Evolutionary conservation across 495 filamentous ascomycete genomes (phyloP).

Genomic region (Xylona heveae): DNA sequence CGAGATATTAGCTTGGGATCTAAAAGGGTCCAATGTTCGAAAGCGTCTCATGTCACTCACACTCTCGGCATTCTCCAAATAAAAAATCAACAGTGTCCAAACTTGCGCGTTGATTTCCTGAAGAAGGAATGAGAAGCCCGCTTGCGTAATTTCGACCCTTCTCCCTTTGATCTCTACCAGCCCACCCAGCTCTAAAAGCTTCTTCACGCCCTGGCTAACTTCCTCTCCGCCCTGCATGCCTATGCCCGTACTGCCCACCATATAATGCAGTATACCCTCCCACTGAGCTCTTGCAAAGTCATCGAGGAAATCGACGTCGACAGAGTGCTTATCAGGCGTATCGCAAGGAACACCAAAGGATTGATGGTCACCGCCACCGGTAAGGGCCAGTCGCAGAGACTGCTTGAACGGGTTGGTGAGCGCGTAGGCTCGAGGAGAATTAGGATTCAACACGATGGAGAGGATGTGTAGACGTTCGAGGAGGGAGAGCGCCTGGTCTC

Average conservation of each 20-base stretch:
- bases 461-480: constrained; percentile 71
- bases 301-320: constrained; percentile 56
- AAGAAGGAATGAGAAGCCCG: constrained; percentile 81
- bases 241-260: constrained; percentile 51
- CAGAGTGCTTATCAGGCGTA: constrained; percentile 28
- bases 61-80: constrained; percentile 64
- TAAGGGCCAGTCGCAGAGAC: constrained; percentile 64
- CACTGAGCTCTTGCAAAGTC: constrained; percentile 72
- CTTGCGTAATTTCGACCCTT: constrained; percentile 56
- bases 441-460: constrained; percentile 30
- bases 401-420: constrained; percentile 55
- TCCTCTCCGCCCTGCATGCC: constrained; percentile 24
- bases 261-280: constrained; percentile 89
- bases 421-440: constrained; percentile 40
- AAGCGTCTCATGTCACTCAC: constrained; percentile 15
- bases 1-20: not conserved
- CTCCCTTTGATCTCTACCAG: constrained; percentile 46
- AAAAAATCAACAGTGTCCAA: constrained; percentile 84
- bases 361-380: constrained; percentile 61
- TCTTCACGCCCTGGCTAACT: constrained; percentile 62
- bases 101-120: constrained; percentile 93
- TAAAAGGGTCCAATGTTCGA: not conserved
- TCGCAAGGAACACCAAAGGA: constrained; percentile 75
- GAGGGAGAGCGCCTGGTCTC: constrained; percentile 61
- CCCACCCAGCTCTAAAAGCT: constrained; percentile 55